Evolutionary conservation across 164 flowering plant genomes (phyloP), one percentile per base, ranked within the genome.

Genomic region (Chimonanthus salicifolius): DNA sequence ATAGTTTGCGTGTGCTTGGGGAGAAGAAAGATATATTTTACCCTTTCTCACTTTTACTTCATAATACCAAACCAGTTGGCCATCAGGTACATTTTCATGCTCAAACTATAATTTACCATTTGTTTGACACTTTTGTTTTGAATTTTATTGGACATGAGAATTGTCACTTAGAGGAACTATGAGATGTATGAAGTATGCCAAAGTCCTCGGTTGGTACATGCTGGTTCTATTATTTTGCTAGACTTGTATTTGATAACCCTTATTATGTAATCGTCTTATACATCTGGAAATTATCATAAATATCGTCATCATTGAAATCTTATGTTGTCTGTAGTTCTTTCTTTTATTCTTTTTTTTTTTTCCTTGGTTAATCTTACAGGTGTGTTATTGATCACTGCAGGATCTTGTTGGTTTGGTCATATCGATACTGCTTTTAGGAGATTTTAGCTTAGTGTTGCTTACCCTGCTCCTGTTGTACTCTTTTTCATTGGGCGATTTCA

Each of bases 361-460:
- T 49, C 8, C 33, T 33, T 33, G 33, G 33, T 33, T 33, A 33
- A 33, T 33, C 33, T 33, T 33, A 21, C 33, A 33, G 33, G 33
- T 33, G 33, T 33, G 1, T 75, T 21, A 21, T 62, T 16, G 71
- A 33, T 68, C 20, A 13, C 62, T 84, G 89, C 94, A 94, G 99
- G 99, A 94, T 87, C 89, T 94, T 76, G 94, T 94, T 80, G 99
- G 99, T 69, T 80, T 94, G 84, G 83, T 89, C 80, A 85, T 94
- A 74, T 94, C 97, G 9, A 80, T 89, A 58, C 83, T 94, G 47
- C 89, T 94, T 45, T 68, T 94, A 72, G 99, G 89, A 81, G 99
- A 94, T 83, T 83, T 94, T 82, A 92, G 92, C 81, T 81, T 94
- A 82, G 94, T 91, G 43, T 78, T 90, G 79, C 92, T 94, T 65